Conservation (phyloP, 176 grass and related monocot species). For the Carex myosuroides region DNA sequence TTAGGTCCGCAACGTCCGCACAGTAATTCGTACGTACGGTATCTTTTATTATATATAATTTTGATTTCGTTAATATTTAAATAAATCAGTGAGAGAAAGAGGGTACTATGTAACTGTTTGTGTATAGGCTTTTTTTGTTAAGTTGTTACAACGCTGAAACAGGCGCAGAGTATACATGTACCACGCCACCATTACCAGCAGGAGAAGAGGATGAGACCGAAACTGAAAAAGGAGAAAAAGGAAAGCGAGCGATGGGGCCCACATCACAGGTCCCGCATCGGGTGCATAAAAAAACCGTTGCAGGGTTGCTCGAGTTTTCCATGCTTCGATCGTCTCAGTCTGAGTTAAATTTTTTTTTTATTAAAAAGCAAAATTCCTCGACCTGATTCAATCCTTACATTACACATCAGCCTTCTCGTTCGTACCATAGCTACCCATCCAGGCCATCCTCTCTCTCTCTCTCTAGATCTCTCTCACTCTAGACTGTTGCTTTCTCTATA, state of each 20-base stretch:
- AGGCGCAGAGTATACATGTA: neutral
- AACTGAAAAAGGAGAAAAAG: neutral
- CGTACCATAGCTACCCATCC: neutral
- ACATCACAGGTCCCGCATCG: neutral
- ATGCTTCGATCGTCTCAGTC: slow-evolving; percentile 16
- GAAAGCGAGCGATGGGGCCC: neutral
- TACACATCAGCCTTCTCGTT: slow-evolving; percentile 15
- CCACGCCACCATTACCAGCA: neutral
- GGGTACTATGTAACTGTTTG: neutral
- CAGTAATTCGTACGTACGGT: neutral
- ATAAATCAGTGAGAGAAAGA: neutral
- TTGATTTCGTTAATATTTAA: neutral
- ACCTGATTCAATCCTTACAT: slow-evolving; percentile 13
- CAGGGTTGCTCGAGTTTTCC: neutral
- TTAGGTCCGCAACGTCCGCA: neutral
- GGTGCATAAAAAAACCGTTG: slow-evolving; percentile 19
- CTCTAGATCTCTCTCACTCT: slow-evolving; percentile 21
- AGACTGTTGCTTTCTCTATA: slow-evolving; percentile 12
- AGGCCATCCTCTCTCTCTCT: slow-evolving; percentile 1
- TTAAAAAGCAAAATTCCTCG: slow-evolving; percentile 5
- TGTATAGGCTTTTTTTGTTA: neutral
- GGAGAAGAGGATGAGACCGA: neutral
- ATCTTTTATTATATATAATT: neutral
- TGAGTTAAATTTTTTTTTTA: neutral
- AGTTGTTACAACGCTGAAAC: neutral